phyloP scores from a whole-genome alignment of 192 early-diverging fungal genomes.

The Diversispora eburnea region DNA sequence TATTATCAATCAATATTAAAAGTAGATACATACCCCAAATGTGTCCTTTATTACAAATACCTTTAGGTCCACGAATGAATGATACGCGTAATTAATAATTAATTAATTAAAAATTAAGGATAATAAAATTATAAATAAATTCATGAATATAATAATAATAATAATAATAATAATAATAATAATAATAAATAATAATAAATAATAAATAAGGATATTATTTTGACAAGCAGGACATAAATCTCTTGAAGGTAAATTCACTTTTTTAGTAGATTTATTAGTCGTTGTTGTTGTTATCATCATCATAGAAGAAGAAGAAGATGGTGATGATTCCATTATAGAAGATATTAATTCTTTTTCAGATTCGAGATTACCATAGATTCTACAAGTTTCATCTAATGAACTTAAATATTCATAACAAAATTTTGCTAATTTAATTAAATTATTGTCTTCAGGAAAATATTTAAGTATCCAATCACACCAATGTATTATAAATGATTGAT shows the following conservation, averaged over 20 bases:
- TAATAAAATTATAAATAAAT: not conserved
- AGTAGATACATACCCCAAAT: not conserved
- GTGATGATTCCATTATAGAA: not conserved
- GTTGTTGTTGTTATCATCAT: not conserved
- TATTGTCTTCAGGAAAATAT: not conserved
- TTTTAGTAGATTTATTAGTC: too few relatives aligned
- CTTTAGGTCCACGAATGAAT: slow-evolving; percentile 1
- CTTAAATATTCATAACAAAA: not conserved
- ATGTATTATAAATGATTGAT: not conserved
- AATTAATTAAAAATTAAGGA: not conserved
- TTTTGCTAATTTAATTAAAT: slow-evolving; percentile 7
- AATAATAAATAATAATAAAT: not conserved
- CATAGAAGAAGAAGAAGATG: too few relatives aligned
- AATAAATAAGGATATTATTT: slow-evolving; percentile 22
- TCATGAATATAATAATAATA: not conserved
- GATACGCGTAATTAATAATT: not conserved
- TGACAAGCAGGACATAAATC: slow-evolving; percentile 1
- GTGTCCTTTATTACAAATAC: not conserved
- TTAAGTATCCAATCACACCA: slow-evolving; percentile 2
- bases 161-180: not conserved
- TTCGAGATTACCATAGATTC: not conserved
- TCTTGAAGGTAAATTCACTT: not conserved
- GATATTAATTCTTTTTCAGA: not conserved
- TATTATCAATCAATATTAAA: not conserved
- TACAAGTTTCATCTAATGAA: not conserved